These are phyloP conservation scores for Daldinia grandis DNA, from an alignment of 495 filamentous ascomycete species.

Conservation along the genomic window DNA sequence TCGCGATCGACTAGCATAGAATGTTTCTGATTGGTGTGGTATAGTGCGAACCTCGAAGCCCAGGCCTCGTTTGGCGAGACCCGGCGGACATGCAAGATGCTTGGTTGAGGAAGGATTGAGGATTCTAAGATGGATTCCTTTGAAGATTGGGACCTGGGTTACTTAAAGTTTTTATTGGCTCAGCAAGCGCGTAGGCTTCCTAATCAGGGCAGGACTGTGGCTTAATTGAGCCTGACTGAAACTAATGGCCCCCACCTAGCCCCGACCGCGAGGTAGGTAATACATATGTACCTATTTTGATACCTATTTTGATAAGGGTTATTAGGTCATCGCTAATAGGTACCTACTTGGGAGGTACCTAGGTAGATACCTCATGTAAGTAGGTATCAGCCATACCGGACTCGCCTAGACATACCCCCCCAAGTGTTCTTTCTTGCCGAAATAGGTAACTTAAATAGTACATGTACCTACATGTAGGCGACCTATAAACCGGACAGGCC, in stretches of 20 bases:
- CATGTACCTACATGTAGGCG: too few relatives aligned
- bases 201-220: conserved; percentile 24
- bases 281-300: not conserved
- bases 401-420: not conserved
- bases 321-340: too few relatives aligned
- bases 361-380: too few relatives aligned
- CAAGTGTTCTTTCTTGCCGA: not conserved
- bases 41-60: not conserved
- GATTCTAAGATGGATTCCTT: conserved; percentile 34
- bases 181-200: conserved; percentile 30
- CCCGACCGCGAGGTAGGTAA: not conserved
- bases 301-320: not conserved
- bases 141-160: conserved; percentile 20
- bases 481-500: not conserved
- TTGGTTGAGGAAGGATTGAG: conserved; percentile 25
- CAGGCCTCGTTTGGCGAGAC: conserved; percentile 14
- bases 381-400: conserved; percentile 11
- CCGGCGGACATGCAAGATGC: conserved; percentile 10
- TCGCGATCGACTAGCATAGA: conserved; percentile 2
- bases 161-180: conserved; percentile 39
- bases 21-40: not conserved
- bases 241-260: conserved; percentile 28
- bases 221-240: conserved; percentile 27
- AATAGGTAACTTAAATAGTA: conserved; percentile 3
- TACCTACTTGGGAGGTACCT: too few relatives aligned